phyloP scores from a whole-genome alignment of 73 alveolate species.

The Symbiodinium natans region DNA sequence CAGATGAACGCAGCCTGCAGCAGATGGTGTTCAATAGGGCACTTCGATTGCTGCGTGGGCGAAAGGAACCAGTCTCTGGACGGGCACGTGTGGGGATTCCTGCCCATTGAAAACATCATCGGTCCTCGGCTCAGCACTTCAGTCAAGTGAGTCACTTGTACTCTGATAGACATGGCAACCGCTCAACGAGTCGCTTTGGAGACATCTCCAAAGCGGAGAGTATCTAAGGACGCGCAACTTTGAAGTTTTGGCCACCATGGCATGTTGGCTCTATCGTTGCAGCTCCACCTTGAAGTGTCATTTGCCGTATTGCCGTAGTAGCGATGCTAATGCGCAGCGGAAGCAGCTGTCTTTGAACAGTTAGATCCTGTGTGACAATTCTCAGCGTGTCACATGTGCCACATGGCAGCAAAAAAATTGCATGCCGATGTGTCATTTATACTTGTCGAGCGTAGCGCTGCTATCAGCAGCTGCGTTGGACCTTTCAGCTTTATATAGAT shows the following conservation, averaged over 20 bases:
- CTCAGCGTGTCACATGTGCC: not conserved
- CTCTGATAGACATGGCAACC: too few relatives aligned
- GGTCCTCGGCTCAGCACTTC: not conserved
- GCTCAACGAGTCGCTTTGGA: too few relatives aligned
- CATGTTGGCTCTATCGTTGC: slow-evolving; percentile 49
- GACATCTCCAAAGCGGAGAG: too few relatives aligned
- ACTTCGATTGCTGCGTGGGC: not conserved
- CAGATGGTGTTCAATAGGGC: too few relatives aligned
- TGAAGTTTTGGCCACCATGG: slow-evolving; percentile 91
- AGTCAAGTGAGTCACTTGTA: too few relatives aligned
- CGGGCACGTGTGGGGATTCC: slow-evolving; percentile 83
- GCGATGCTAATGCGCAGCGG: not conserved
- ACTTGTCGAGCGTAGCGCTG: too few relatives aligned
- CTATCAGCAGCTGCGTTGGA: too few relatives aligned
- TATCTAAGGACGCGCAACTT: slow-evolving; percentile 65
- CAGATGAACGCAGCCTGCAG: too few relatives aligned
- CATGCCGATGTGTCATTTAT: not conserved
- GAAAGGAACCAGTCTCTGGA: slow-evolving; percentile 62
- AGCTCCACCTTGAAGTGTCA: slow-evolving; percentile 18
- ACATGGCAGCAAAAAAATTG: not conserved
- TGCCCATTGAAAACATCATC: slow-evolving; percentile 70
- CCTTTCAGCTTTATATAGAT: too few relatives aligned
- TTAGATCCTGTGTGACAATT: not conserved
- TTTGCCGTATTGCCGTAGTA: not conserved
- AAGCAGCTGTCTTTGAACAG: too few relatives aligned